Base-by-base conservation (phyloP, 768 basidiomycete genomes). In the Russula abietina region DNA sequence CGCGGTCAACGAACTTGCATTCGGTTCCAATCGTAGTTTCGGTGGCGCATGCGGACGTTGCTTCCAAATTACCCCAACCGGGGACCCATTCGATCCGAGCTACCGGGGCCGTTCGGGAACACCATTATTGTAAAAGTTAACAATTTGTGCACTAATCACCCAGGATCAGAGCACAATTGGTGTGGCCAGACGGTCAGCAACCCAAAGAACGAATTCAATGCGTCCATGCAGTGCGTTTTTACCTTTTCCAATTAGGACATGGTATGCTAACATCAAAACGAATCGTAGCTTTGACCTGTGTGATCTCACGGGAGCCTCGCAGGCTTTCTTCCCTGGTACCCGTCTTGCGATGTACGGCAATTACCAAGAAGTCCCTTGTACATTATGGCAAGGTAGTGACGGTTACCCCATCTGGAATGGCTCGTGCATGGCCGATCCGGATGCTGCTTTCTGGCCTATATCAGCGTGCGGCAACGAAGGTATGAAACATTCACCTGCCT, bases 41-140 rank as follows among this genome's bases (percentile, higher is more conserved):
- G 83, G 84, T 17, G 83, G 83, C 70, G 84, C 81, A 11, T 86
- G 83, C 64, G 84, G 83, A 16, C 80, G 83, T 41, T 85, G 84
- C 75, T 85, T 86, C 69, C 71, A 76, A 22, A 53, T 85, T 59
- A 82, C 83, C 1, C 82, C 77, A 43, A 75, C 33, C 11, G 10
- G 11, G 33, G 33, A 36, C 33, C 33, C 11, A 2, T 36, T 36
- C 3, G 11, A 2, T 11, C 11, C 33, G 33, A 36, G 11, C 33
- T 36, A 2, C 11, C 74, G 17, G 83, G 81, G 11, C 81, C 83
- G 17, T 83, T 83, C 74, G 55, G 55, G 17, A 67, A 81, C 36
- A 74, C 76, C 33, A 79, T 85, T 59, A 75, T 86, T 43, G 83
- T 85, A 17, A 85, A 83, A 70, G 73, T 75, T 48, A 77, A 75